Conservation (phyloP, 225 moss, liverwort and hornwort genomes). For the Neckera pumila region DNA sequence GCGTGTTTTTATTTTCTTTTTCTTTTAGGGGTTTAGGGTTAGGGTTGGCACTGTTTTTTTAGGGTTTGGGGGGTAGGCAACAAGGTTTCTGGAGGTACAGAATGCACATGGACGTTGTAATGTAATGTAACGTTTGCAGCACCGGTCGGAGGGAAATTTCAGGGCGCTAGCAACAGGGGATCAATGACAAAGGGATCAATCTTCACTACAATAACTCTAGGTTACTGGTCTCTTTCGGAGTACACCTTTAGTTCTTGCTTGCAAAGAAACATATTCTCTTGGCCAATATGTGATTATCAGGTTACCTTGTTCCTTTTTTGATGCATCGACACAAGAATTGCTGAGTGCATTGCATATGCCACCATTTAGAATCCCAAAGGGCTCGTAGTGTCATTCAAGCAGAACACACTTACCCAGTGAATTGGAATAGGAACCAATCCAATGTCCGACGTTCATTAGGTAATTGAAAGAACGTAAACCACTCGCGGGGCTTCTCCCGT, state of each 20-base stretch:
- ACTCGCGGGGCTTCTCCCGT: too few relatives aligned
- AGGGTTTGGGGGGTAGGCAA: not conserved
- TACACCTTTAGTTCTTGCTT: not conserved
- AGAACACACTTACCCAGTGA: not conserved
- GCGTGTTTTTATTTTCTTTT: not conserved
- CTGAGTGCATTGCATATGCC: not conserved
- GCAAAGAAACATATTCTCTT: not conserved
- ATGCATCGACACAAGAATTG: not conserved
- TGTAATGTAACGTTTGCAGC: not conserved
- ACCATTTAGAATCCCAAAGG: not conserved
- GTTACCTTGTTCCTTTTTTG: not conserved
- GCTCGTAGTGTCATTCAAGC: not conserved
- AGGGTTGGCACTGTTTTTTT: not conserved
- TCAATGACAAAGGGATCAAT: not conserved
- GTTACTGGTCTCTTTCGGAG: not conserved
- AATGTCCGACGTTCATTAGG: not conserved
- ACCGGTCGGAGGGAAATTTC: not conserved
- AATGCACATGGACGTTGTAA: not conserved
- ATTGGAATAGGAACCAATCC: not conserved
- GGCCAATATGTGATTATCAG: not conserved
- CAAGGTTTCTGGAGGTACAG: not conserved
- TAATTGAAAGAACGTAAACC: too few relatives aligned
- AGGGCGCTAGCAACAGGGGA: not conserved
- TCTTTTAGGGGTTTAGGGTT: too few relatives aligned
- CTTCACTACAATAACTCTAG: not conserved